Evolutionary conservation across 1,139 yeast genomes (phyloP).

Genomic region (Candida tetrigidarum): DNA sequence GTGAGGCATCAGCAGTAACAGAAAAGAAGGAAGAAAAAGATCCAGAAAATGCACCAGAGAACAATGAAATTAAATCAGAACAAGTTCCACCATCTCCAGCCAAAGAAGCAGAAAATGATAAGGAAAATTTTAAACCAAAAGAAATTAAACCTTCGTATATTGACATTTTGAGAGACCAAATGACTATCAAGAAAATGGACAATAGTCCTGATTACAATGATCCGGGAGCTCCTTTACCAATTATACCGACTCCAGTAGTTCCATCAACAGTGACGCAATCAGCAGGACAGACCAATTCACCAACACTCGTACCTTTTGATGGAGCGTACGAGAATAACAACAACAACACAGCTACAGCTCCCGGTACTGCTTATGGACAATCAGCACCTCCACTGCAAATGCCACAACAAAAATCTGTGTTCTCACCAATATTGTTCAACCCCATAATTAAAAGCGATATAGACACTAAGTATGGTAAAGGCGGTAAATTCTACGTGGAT

Average conservation of each 20-base stretch:
- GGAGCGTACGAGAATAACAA: constrained; percentile 9
- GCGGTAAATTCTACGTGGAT: constrained; percentile 79
- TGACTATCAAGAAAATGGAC: constrained; percentile 43
- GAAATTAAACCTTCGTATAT: constrained; percentile 26
- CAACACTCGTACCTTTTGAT: constrained; percentile 19
- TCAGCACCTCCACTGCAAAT: constrained; percentile 13
- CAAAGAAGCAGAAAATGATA: constrained; percentile 7
- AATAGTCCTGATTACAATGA: constrained; percentile 65
- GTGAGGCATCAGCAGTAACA: too few relatives aligned
- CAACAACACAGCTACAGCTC: background rate
- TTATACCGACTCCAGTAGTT: constrained; percentile 59
- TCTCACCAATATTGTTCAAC: constrained; percentile 80
- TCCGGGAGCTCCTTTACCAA: constrained; percentile 82
- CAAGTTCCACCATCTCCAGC: background rate
- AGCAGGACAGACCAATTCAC: constrained; percentile 18
- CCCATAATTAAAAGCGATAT: constrained; percentile 76
- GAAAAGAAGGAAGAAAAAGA: too few relatives aligned
- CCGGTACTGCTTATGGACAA: constrained; percentile 9
- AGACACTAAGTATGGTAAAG: constrained; percentile 82
- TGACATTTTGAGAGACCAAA: constrained; percentile 63
- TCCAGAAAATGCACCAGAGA: background rate
- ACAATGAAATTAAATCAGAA: background rate
- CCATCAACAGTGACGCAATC: constrained; percentile 35
- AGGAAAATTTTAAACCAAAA: constrained; percentile 6
- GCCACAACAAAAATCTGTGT: constrained; percentile 50